phyloP scores from a whole-genome alignment of 2,329 filamentous ascomycete species.

The Akanthomyces dipterigenus region DNA sequence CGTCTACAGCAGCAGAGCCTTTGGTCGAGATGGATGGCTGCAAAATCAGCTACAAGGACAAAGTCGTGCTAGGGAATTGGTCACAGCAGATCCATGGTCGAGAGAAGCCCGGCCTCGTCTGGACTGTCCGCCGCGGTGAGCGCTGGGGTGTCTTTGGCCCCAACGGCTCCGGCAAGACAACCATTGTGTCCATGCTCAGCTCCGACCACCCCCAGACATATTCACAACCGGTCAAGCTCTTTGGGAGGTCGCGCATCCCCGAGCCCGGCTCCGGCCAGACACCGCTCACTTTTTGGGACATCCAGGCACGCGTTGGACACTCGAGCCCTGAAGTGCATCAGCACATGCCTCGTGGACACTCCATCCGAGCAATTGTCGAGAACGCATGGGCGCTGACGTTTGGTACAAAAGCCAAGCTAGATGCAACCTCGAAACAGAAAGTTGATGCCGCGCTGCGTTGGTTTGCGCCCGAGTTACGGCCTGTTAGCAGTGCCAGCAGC shows the following conservation, averaged over 20 bases:
- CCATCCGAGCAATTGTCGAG: constrained; percentile 67
- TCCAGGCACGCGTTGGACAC: constrained; percentile 84
- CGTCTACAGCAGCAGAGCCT: constrained; percentile 51
- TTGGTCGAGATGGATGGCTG: constrained; percentile 86
- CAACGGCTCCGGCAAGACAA: constrained; percentile 95
- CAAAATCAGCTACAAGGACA: constrained; percentile 70
- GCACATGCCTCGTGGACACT: constrained; percentile 76
- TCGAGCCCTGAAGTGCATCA: constrained; percentile 91
- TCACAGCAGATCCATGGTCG: constrained; percentile 43
- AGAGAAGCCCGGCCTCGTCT: constrained; percentile 60
- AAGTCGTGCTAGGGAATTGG: constrained; percentile 77
- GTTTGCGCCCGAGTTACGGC: constrained; percentile 75
- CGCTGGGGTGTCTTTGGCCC: constrained; percentile 90
- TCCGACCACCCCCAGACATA: constrained; percentile 96
- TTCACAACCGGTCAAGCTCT: constrained; percentile 77
- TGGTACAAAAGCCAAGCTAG: constrained; percentile 59
- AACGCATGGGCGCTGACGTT: constrained; percentile 91
- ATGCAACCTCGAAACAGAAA: constrained; percentile 45
- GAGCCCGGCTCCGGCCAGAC: constrained; percentile 56
- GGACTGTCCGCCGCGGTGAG: constrained; percentile 76
- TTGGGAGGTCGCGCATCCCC: constrained; percentile 74
- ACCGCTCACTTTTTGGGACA: constrained; percentile 85
- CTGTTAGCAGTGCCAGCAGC: constrained; percentile 23
- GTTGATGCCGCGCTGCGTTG: constrained; percentile 66
- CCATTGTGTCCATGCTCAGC: constrained; percentile 82